Evolutionary conservation across 495 filamentous ascomycete genomes (phyloP), one percentile per base, ranked within the genome.

Genomic region (Penicillium bialowiezense): DNA sequence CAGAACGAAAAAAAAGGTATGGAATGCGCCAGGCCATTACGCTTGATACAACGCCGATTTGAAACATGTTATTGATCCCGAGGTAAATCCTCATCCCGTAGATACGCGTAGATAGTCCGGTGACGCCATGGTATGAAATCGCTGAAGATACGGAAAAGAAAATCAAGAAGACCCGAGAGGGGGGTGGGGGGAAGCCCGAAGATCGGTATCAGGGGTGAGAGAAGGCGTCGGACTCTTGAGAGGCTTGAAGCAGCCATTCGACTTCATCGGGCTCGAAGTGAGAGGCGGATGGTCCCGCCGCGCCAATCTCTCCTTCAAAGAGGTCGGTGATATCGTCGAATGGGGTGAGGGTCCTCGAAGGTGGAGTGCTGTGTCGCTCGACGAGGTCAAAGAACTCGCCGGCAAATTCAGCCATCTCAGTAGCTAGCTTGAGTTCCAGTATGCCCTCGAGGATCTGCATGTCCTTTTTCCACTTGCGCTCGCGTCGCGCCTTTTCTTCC

Each of bases 381-480:
- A 73, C 44, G 18, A 46, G 37, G 39, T 56, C 63, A 36, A 76
- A 69, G 56, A 76, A 77, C 38, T 76, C 65, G 10, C 73, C 70
- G 1, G 68, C 73, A 52, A 56, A 70, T 45, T 75, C 74, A 10
- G 71, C 73, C 32, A 72, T 56, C 50, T 74, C 68, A 51, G 76
- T 71, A n/a, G 74, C 72, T 4, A 73, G 47, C 44, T 74, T 74
- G 24, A 56, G 52, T 45, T 73, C 68, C 15, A 74, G 46, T n/a
- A 73, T 68, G 7, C 65, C 61, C 31, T 76, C 67, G 7, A 76
- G 58, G 55, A 63, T 59, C 41, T 64, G 62, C 68, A 73, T 70
- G 45, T 75, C 68, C 40, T 67, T 65, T 53, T 75, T 73, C 69
- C 71, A 70, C 53, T 74, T 69, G 43, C 62, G 64, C 44, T 76